Evolutionary conservation across 2,329 filamentous ascomycete genomes (phyloP).

Genomic region (Monosporascus sp.): DNA sequence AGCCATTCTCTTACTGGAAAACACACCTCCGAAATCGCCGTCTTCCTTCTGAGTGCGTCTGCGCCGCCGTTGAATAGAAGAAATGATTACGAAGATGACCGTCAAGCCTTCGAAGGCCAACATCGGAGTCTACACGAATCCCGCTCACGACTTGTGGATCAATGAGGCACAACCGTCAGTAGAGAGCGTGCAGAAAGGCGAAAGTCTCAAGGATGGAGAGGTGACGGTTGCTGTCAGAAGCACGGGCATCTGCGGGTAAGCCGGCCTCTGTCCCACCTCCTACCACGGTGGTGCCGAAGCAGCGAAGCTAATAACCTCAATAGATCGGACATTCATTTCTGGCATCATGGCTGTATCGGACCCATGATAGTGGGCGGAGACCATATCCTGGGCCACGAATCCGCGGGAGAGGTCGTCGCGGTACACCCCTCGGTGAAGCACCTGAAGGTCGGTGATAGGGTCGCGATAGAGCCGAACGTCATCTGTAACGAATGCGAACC

Average conservation of each 20-base stretch:
- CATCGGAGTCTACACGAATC: conserved; percentile 95
- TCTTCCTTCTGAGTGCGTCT: no score
- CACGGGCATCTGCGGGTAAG: conserved; percentile 90
- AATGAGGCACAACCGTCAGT: conserved; percentile 69
- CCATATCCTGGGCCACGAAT: conserved; percentile 93
- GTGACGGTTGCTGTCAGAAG: conserved; percentile 86
- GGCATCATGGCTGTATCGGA: conserved; percentile 91
- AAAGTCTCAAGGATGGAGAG: conserved; percentile 70
- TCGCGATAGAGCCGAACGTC: conserved; percentile 90
- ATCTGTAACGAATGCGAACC: conserved; percentile 89
- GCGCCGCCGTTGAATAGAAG: neutral
- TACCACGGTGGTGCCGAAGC: no score
- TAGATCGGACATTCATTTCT: conserved; percentile 94
- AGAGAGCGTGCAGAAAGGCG: conserved; percentile 65
- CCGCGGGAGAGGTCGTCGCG: conserved; percentile 76
- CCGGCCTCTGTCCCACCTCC: conserved; percentile 2
- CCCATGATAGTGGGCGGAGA: conserved; percentile 88
- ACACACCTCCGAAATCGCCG: no score
- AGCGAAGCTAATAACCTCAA: conserved; percentile 9
- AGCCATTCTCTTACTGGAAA: no score
- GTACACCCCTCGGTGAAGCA: conserved; percentile 72
- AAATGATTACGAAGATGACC: conserved; percentile 21
- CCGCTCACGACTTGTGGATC: conserved; percentile 86
- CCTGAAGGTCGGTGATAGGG: conserved; percentile 80
- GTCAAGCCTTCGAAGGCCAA: conserved; percentile 66